Percentiles rank a stretch among this genome's conserved stretches.
phyloP scores from a whole-genome alignment of 345 rosid genomes.

The Salix caprea region DNA sequence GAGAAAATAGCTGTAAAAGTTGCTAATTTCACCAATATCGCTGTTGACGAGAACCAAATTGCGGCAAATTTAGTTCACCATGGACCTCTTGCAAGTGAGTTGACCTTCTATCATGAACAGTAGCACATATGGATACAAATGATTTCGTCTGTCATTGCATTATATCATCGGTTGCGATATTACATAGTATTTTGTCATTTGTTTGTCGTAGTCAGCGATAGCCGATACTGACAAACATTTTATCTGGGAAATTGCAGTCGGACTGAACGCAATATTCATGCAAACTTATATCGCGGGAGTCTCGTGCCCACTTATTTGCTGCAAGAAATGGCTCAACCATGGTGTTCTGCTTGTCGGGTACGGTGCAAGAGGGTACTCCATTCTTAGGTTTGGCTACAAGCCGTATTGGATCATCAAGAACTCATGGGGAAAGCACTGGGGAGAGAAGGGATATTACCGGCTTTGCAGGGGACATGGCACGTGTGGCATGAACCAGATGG shows the following conservation, averaged over 20 bases:
- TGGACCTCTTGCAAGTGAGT: conserved; percentile 74
- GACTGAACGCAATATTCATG: conserved; percentile 77
- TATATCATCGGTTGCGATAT: neutral
- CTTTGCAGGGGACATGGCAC: conserved; percentile 67
- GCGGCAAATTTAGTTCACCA: conserved; percentile 65
- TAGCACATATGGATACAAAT: neutral
- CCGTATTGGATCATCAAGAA: conserved; percentile 90
- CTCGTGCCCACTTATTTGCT: conserved; percentile 77
- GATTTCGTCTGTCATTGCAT: neutral
- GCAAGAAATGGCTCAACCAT: conserved; percentile 65
- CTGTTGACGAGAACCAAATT: conserved; percentile 67
- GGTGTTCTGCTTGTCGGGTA: conserved; percentile 80
- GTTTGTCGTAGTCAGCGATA: neutral
- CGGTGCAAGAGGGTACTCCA: conserved; percentile 69
- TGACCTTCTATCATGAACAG: neutral
- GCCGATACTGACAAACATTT: neutral
- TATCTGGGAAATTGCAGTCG: conserved; percentile 41
- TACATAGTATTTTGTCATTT: too few relatives aligned
- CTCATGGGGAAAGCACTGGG: conserved; percentile 87
- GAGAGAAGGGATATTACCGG: conserved; percentile 73
- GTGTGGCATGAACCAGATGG: conserved; percentile 86
- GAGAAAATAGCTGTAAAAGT: conserved; percentile 52
- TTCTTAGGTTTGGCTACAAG: conserved; percentile 55
- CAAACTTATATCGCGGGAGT: conserved; percentile 90
- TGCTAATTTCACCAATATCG: conserved; percentile 55